Evolutionary conservation across 2,329 filamentous ascomycete genomes (phyloP), one percentile per base, ranked within the genome.

Genomic region (Alternaria sp.): DNA sequence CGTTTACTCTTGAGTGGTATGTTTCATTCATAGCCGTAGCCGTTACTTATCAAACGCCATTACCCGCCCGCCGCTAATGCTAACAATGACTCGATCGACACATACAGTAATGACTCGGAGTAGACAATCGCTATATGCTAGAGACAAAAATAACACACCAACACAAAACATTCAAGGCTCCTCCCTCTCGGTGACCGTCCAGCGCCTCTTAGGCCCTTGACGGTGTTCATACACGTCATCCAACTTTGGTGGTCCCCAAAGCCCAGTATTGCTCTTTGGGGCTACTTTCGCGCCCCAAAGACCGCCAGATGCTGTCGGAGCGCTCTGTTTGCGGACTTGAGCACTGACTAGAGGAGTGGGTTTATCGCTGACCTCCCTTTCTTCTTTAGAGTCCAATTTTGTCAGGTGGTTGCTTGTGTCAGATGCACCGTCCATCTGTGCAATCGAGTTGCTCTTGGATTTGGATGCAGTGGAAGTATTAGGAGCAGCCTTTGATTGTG

Each of bases 191-290:
- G 73, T 77, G 38, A 82, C 70, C 4, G 79, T 82, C 81, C 81
- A 82, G 54, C 81, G 66, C 65, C 80, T 74, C 74, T 82, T 82
- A 22, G 76, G 74, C 39, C 78, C 79, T 26, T 66, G 66, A 8
- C 74, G 74, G 54, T 79, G 74, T 66, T 76, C 75, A 28, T 75
- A 75, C n/a, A 76, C 67, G 32, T 75, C 74, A 59, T 67, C 70
- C 63, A 63, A 69, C 68, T 65, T 65, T 14, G 77, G 75, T n/a
- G 74, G 75, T 0, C 81, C 81, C 81, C 81, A 83, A 6, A 83
- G 78, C 1, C 80, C 80, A 43, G 78, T 62, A 7, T 70, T 63
- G 69, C 70, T 55, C 24, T 59, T 66, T 5, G 59, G 51, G 26
- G 62, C 52, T 4, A 61, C 48, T 48, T 75, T 68, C 16, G 66